Base-by-base conservation (phyloP, 2,329 filamentous ascomycete genomes). In the Fusarium luffae region DNA sequence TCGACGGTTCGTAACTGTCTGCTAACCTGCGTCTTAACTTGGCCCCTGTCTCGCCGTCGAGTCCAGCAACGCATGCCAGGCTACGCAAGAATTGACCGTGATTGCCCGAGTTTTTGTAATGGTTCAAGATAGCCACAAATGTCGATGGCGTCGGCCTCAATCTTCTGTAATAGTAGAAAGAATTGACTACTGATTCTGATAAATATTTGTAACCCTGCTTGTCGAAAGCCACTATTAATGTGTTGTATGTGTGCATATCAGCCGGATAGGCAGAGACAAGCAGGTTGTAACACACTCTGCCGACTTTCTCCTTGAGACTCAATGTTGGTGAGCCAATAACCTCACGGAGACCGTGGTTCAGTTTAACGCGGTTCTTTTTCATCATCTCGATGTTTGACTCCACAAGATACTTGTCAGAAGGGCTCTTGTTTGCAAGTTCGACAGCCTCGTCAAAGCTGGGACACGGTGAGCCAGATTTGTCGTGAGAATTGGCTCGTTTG, bases 241-340 rank as follows among this genome's bases (percentile, higher is more conserved):
- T 85, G 74, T 94, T 94, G 80, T 90, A 93, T 5, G 90, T 93
- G 68, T 89, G 84, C 37, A 92, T 85, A 66, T 88, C 88, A 1
- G 92, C 91, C 1, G 89, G 86, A 19, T 87, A 82, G 3, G 84
- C 77, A 4, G 88, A 89, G 5, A 88, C 81, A 18, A 93, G 83
- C 5, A 96, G 80, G 74, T 93, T 93, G 78, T 90, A 90, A 77
- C 86, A 88, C 54, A 89, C 81, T 41, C 76, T 75, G 42, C 78
- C 80, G 28, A 82, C 74, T 57, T 72, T 78, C 54, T 82, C 79
- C 54, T 77, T 78, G 8, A 78, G 59, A 28, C 54, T 58, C 8
- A 79, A 67, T 3, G 69, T 34, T 3, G 69, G 28, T 5, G 75
- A 65, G 16, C 69, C 59, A 19, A 79, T 59, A 18, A 79, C 68